A percentile compares a stretch with the other conserved stretches of the same genome.
Evolutionary conservation across 805 yeast species (phyloP).

Genomic region (Candida succiphila): DNA sequence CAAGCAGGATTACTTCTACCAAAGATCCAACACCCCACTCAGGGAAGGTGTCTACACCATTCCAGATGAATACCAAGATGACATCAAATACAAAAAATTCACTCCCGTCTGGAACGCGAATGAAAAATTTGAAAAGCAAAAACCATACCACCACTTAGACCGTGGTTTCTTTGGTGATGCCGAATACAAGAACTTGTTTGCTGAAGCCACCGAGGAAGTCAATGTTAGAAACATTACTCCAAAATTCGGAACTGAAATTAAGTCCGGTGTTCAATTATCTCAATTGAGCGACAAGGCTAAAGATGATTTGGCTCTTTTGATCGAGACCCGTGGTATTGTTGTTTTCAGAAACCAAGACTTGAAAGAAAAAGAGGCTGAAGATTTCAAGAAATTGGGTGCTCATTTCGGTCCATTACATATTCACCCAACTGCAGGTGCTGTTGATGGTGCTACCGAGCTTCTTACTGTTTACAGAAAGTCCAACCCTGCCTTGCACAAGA

Average conservation of each 20-base stretch:
- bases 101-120: constrained; percentile 61
- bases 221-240: constrained; percentile 42
- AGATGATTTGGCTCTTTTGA: constrained; percentile 53
- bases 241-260: constrained; percentile 53
- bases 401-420: constrained; percentile 59
- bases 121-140: constrained; percentile 38
- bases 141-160: constrained; percentile 42
- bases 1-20: too few species aligned
- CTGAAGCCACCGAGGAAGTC: constrained; percentile 12
- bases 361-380: constrained; percentile 21
- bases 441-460: constrained; percentile 41
- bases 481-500: constrained; percentile 22
- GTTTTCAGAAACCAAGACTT: constrained; percentile 54
- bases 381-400: constrained; percentile 32
- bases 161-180: constrained; percentile 49
- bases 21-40: constrained; percentile 40
- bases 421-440: constrained; percentile 67
- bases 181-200: constrained; percentile 33
- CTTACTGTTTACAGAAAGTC: constrained; percentile 45
- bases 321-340: constrained; percentile 58
- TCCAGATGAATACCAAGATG: constrained; percentile 28
- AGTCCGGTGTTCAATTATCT: constrained; percentile 41
- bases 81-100: constrained; percentile 39
- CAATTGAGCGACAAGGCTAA: constrained; percentile 38
- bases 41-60: constrained; percentile 37